phyloP scores from a whole-genome alignment of 2,329 filamentous ascomycete species.

The Neonectria hederae region DNA sequence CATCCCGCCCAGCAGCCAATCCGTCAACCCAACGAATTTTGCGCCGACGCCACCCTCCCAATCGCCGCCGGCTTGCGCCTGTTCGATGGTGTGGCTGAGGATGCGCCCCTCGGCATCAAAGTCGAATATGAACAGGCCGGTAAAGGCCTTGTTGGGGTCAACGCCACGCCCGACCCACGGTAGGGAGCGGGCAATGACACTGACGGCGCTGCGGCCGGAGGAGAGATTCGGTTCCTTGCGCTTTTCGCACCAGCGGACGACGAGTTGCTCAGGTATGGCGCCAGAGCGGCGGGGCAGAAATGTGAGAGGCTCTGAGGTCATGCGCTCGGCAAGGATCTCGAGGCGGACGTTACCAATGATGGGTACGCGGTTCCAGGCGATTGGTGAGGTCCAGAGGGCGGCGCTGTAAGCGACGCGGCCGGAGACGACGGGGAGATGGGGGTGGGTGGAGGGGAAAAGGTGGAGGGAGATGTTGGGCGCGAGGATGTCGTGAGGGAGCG shows the following conservation, averaged over 20 bases:
- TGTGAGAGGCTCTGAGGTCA: constrained; percentile 69
- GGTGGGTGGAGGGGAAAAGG: constrained; percentile 80
- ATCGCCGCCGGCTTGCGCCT: constrained; percentile 82
- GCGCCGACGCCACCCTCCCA: constrained; percentile 85
- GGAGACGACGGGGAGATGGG: constrained; percentile 89
- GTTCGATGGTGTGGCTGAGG: constrained; percentile 90
- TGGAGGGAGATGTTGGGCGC: constrained; percentile 77
- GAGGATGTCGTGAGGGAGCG: constrained; percentile 78
- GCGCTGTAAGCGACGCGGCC: constrained; percentile 91
- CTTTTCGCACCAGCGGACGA: constrained; percentile 84
- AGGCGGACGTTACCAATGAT: constrained; percentile 90
- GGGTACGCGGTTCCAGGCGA: constrained; percentile 94
- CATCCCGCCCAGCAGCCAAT: constrained; percentile 90
- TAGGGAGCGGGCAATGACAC: constrained; percentile 57
- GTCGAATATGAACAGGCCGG: constrained; percentile 92
- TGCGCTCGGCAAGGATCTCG: constrained; percentile 88
- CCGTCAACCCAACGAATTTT: constrained; percentile 88
- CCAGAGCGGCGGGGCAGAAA: constrained; percentile 61
- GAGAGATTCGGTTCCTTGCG: constrained; percentile 32
- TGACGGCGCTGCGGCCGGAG: constrained; percentile 43
- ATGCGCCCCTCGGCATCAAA: constrained; percentile 90
- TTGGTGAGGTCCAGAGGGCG: constrained; percentile 93
- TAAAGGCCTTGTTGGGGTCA: constrained; percentile 79
- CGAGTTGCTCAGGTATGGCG: constrained; percentile 77
- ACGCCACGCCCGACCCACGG: constrained; percentile 43